phyloP scores from a whole-genome alignment of 345 rosid genomes.

The Eucalyptus cloeziana region DNA sequence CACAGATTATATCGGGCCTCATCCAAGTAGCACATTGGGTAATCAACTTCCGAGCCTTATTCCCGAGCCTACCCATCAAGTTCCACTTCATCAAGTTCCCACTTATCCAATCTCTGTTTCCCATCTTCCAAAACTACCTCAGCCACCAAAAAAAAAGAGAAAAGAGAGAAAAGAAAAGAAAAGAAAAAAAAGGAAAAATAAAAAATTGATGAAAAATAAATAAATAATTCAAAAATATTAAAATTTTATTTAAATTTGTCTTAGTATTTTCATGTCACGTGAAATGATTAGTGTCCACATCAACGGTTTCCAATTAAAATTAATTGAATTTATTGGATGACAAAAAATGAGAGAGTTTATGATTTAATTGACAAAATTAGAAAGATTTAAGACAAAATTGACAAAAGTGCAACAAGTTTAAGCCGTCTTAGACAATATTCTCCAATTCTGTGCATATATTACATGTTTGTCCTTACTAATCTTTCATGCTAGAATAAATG shows the following conservation, averaged over 20 bases:
- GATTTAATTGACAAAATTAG: neutral
- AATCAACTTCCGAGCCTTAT: slow-evolving; percentile 48
- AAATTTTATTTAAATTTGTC: fast-evolving
- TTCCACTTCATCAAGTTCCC: slow-evolving; percentile 97
- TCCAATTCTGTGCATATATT: neutral
- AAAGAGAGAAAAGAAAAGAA: fast-evolving
- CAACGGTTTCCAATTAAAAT: fast-evolving
- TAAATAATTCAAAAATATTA: too few species aligned
- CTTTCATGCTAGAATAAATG: neutral
- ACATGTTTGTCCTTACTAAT: neutral
- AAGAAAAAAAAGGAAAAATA: too few species aligned
- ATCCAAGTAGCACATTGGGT: slow-evolving; percentile 82
- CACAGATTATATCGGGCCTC: slow-evolving; percentile 79
- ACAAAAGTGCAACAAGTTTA: fast-evolving
- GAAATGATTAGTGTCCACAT: fast-evolving
- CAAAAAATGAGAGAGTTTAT: neutral
- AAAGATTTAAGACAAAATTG: neutral
- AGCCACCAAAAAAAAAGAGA: slow-evolving; percentile 19
- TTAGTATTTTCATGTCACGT: fast-evolving
- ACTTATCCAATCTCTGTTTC: slow-evolving; percentile 70
- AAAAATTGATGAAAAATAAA: too few species aligned
- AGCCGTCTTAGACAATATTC: neutral
- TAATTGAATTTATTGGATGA: fast-evolving
- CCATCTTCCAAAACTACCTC: slow-evolving; percentile 71
- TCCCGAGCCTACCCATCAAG: slow-evolving; percentile 80